Base-by-base conservation (phyloP, 305 asterid genomes). In the Ilex paraguariensis region DNA sequence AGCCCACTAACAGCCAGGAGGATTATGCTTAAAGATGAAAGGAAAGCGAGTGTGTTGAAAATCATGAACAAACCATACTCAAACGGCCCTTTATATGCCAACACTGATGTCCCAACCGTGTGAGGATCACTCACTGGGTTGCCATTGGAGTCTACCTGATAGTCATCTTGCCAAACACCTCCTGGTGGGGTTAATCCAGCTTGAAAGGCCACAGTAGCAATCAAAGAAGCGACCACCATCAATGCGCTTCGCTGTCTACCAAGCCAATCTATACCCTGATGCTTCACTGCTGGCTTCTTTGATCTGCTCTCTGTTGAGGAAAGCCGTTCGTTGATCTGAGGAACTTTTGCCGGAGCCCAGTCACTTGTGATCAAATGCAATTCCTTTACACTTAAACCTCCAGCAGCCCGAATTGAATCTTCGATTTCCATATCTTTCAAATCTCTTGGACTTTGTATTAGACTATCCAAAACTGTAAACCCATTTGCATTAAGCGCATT, bases 161-260 rank as follows among this genome's bases (percentile, higher is more conserved):
- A 60, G 28, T 75, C 78, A 4, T 81, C 82, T 45, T 81, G 82
- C 82, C 87, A 81, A 14, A 70, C 69, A 0, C 79, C 80, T 0
- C 82, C 82, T 0, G 82, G 81, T 8, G 82, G 81, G 45, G 80
- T 72, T 39, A 74, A 69, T 12, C 81, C 79, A 0, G 86, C 82
- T 66, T 80, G 86, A 53, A 77, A 77, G 44, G 86, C 83, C 44
- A 70, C 75, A 0, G 82, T 74, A 8, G 80, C 82, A 7, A 80
- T 67, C 63, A 80, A 57, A 31, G 82, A 72, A 2, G 82, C 80
- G 62, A 80, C 82, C 74, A 77, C 80, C 85, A 81, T 75, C 17
- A 75, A 6, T 4, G 84, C 79, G 28, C 75, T 75, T 14, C 75
- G 68, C 65, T 71, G 64, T 61, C 79, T 66, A 4, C 76, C 79